These are phyloP conservation scores for Penicillium malachiteum DNA, from an alignment of 495 filamentous ascomycete species.

Conservation along the genomic window DNA sequence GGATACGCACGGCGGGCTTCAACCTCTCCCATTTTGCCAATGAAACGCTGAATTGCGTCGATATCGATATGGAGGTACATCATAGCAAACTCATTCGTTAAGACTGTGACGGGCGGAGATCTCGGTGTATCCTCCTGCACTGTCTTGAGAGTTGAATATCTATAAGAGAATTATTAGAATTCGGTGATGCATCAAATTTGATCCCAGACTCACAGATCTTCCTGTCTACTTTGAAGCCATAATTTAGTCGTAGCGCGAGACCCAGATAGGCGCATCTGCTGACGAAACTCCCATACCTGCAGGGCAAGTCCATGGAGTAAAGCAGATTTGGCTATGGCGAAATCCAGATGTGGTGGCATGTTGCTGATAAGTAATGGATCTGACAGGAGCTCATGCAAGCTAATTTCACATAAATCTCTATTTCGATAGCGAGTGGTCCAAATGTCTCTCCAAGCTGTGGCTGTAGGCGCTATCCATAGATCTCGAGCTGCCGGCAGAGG, in stretches of 20 bases:
- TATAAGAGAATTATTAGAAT: background rate
- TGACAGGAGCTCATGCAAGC: slow-evolving; percentile 16
- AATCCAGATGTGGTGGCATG: slow-evolving; percentile 35
- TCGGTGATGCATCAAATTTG: too few species aligned
- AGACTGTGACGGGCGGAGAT: slow-evolving; percentile 16
- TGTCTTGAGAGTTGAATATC: slow-evolving; percentile 8
- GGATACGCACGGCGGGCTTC: slow-evolving; percentile 53
- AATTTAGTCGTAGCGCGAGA: slow-evolving; percentile 15
- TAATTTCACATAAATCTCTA: slow-evolving; percentile 4
- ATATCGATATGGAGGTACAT: slow-evolving; percentile 58
- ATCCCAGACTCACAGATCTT: slow-evolving; percentile 31
- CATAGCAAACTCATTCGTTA: slow-evolving; percentile 51
- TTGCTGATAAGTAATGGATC: slow-evolving; percentile 16
- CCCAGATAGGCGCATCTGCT: slow-evolving; percentile 18
- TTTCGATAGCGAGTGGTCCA: slow-evolving; percentile 30
- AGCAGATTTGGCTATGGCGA: slow-evolving; percentile 45
- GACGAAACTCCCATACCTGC: slow-evolving; percentile 27
- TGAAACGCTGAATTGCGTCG: slow-evolving; percentile 60
- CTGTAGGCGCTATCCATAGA: slow-evolving; percentile 54
- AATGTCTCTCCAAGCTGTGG: slow-evolving; percentile 51
- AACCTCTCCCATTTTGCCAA: slow-evolving; percentile 57
- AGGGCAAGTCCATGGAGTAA: slow-evolving; percentile 30
- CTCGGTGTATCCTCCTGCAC: slow-evolving; percentile 4
- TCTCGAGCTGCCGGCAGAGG: slow-evolving; percentile 53
- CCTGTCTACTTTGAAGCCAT: slow-evolving; percentile 30